A percentile compares a stretch with the other conserved stretches of the same genome.
These are phyloP conservation scores for Ustilago tritici DNA, from an alignment of 1,284 basidiomycete genomes.

Conservation along the genomic window DNA sequence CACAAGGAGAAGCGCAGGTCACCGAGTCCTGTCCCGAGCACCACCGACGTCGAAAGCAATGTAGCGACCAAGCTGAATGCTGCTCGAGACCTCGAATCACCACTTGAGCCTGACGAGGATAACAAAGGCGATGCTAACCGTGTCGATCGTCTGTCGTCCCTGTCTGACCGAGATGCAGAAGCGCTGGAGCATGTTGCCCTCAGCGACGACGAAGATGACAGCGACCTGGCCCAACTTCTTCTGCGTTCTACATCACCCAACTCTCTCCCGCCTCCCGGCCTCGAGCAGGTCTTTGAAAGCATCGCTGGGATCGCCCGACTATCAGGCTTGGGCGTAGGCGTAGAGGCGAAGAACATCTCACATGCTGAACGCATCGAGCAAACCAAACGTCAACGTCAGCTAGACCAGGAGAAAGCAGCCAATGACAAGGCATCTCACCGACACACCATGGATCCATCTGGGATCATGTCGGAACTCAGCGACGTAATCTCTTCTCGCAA, in stretches of 20 bases:
- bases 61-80: slow-evolving; percentile 12
- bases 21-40: slow-evolving; percentile 28
- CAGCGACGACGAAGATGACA: slow-evolving; percentile 35
- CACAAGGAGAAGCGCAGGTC: slow-evolving; percentile 41
- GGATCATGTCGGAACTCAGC: slow-evolving; percentile 57
- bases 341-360: slow-evolving; percentile 27
- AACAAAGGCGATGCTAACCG: slow-evolving; percentile 13
- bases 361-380: slow-evolving; percentile 60
- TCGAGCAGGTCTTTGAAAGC: slow-evolving; percentile 65
- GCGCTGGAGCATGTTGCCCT: neutral
- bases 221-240: slow-evolving; percentile 36
- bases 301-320: slow-evolving; percentile 50
- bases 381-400: slow-evolving; percentile 32
- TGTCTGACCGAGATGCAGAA: neutral
- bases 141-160: neutral
- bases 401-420: slow-evolving; percentile 25
- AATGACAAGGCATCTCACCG: slow-evolving; percentile 18
- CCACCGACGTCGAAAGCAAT: slow-evolving; percentile 24
- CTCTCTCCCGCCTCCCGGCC: slow-evolving; percentile 57
- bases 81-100: slow-evolving; percentile 47
- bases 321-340: slow-evolving; percentile 6
- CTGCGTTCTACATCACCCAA: slow-evolving; percentile 54
- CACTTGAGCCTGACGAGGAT: slow-evolving; percentile 58
- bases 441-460: slow-evolving; percentile 32
- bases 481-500: slow-evolving; percentile 50